These are phyloP conservation scores for Cytauxzoon felis DNA, from an alignment of 169 alveolate species.

Conservation along the genomic window DNA sequence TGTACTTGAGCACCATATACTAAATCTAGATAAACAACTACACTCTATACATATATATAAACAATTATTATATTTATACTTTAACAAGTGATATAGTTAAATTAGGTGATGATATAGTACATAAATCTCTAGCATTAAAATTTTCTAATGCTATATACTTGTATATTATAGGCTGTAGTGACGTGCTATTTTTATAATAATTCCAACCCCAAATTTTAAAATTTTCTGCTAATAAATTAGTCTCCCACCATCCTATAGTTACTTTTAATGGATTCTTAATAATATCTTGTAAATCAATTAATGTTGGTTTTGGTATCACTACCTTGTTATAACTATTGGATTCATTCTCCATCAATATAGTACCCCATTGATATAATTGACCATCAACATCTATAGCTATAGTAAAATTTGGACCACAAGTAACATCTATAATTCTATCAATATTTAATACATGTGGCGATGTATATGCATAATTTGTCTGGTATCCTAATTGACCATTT, in stretches of 20 bases:
- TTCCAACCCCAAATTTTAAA: constrained; percentile 41
- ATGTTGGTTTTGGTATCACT: constrained; percentile 8
- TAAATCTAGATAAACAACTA: too few species aligned
- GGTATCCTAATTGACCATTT: constrained; percentile 59
- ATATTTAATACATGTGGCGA: not conserved
- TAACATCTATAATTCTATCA: not conserved
- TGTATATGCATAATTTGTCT: not conserved
- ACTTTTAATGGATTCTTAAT: constrained; percentile 18
- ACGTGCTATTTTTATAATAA: constrained; percentile 1
- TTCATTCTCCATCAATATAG: constrained; percentile 24
- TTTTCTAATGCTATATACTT: not conserved
- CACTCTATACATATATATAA: too few species aligned
- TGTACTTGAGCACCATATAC: too few species aligned
- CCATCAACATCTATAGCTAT: constrained; percentile 17
- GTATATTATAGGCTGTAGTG: not conserved
- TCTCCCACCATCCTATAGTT: constrained; percentile 52
- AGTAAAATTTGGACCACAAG: constrained; percentile 42
- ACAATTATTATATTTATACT: too few species aligned
- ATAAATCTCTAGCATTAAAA: constrained; percentile 7
- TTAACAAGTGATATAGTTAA: constrained; percentile 26
- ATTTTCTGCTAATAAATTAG: constrained; percentile 47
- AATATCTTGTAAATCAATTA: constrained; percentile 6
- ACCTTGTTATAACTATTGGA: not conserved
- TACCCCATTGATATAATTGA: constrained; percentile 45
- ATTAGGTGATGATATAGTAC: constrained; percentile 9